These are phyloP conservation scores for Arabis hirsuta DNA, from an alignment of 345 rosid genomes.

Conservation along the genomic window DNA sequence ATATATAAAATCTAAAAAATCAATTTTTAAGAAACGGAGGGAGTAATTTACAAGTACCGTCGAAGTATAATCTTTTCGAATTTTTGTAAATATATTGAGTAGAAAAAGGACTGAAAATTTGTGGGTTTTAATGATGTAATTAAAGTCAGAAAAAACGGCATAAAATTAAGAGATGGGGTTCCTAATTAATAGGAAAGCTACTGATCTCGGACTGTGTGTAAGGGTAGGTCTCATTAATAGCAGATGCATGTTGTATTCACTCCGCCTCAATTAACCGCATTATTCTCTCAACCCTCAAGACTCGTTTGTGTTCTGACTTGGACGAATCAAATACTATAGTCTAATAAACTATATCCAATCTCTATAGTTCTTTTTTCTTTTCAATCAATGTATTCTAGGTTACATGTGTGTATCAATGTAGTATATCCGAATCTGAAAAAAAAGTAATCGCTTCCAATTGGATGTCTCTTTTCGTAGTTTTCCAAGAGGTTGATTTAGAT, in stretches of 20 bases:
- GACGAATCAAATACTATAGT: slow-evolving; percentile 24
- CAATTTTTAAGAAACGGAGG: too few species aligned
- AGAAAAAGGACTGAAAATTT: background rate
- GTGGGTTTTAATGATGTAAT: slow-evolving; percentile 32
- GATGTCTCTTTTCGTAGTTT: slow-evolving; percentile 28
- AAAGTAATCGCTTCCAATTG: slow-evolving; percentile 25
- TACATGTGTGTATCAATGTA: slow-evolving; percentile 31
- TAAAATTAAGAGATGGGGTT: slow-evolving; percentile 35
- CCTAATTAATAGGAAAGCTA: slow-evolving; percentile 43
- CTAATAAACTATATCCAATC: slow-evolving; percentile 4
- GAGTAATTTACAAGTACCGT: background rate
- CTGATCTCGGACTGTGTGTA: slow-evolving; percentile 46
- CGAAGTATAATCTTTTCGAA: background rate
- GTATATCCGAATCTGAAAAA: slow-evolving; percentile 25
- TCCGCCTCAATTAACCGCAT: slow-evolving; percentile 35
- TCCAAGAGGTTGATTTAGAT: slow-evolving; percentile 20
- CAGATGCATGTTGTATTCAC: slow-evolving; percentile 39
- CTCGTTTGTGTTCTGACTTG: slow-evolving; percentile 26
- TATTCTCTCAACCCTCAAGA: slow-evolving; percentile 28
- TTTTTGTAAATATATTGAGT: background rate
- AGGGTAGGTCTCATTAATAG: slow-evolving; percentile 45
- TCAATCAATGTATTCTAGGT: slow-evolving; percentile 15
- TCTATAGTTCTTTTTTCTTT: slow-evolving; percentile 3
- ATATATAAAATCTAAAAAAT: too few species aligned
- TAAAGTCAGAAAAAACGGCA: slow-evolving; percentile 35